Conservation (phyloP, 1,139 yeast species). For the Pichia sp. region DNA sequence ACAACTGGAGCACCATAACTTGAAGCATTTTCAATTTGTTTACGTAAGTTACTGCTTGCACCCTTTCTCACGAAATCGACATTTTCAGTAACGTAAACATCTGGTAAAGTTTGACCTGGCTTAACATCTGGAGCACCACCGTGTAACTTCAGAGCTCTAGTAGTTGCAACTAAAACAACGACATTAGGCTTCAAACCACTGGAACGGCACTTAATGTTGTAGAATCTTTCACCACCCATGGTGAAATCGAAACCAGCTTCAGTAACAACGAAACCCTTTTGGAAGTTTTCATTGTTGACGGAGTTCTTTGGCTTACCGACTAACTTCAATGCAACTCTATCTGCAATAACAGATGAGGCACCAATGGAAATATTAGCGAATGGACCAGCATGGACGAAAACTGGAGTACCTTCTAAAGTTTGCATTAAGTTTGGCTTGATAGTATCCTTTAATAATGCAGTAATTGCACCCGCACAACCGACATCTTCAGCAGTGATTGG, state of each 20-base stretch:
- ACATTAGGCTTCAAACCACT: slow-evolving; percentile 72
- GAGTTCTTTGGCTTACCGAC: slow-evolving; percentile 45
- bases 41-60: slow-evolving; percentile 62
- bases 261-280: slow-evolving; percentile 69
- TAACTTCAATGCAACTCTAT: slow-evolving; percentile 67
- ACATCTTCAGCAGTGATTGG: slow-evolving; percentile 79
- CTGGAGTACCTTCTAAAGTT: slow-evolving; percentile 83
- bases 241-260: slow-evolving; percentile 88
- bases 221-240: slow-evolving; percentile 87
- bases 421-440: slow-evolving; percentile 84
- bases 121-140: slow-evolving; percentile 87
- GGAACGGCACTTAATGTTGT: slow-evolving; percentile 76
- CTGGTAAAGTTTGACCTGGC: slow-evolving; percentile 75
- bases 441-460: slow-evolving; percentile 79
- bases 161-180: slow-evolving; percentile 76
- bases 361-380: slow-evolving; percentile 86
- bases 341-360: slow-evolving; percentile 80
- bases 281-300: slow-evolving; percentile 13
- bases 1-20: slow-evolving; percentile 75
- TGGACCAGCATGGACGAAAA: slow-evolving; percentile 83
- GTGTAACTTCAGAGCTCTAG: slow-evolving; percentile 75
- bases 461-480: slow-evolving; percentile 78
- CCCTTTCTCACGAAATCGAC: slow-evolving; percentile 63
- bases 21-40: slow-evolving; percentile 70
- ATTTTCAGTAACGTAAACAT: slow-evolving; percentile 65